Conservation (phyloP, 2,329 filamentous ascomycete genomes). For the Aspergillus ustus region DNA sequence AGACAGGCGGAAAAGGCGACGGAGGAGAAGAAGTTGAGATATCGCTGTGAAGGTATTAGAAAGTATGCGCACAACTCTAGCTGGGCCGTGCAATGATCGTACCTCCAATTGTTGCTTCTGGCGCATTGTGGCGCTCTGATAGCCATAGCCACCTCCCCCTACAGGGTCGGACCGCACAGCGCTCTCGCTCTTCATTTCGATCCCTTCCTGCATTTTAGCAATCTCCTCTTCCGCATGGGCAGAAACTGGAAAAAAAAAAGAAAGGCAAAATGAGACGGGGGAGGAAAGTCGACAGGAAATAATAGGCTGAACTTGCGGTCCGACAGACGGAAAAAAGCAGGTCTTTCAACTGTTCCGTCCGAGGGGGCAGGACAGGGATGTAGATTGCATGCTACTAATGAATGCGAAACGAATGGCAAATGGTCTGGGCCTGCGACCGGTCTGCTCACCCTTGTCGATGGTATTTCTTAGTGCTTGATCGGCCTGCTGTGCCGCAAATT, state of each 20-base stretch:
- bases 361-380: neutral
- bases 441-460: too few species aligned
- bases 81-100: neutral
- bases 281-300: neutral
- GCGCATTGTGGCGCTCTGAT: conserved; percentile 17
- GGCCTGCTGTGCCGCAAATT: too few species aligned
- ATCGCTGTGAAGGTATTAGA: conserved; percentile 9
- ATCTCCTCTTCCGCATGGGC: neutral
- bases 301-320: neutral
- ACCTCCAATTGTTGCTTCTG: conserved; percentile 24
- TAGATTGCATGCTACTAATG: too few species aligned
- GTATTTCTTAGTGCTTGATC: too few species aligned
- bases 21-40: conserved; percentile 37
- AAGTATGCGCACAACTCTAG: neutral
- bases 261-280: neutral
- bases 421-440: too few species aligned
- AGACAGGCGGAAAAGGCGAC: conserved; percentile 44
- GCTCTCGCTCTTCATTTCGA: conserved; percentile 19
- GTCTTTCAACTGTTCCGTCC: neutral
- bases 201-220: neutral
- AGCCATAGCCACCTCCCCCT: neutral
- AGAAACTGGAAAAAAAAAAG: neutral
- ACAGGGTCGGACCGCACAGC: conserved; percentile 14
- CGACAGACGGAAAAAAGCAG: neutral
- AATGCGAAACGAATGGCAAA: too few species aligned